phyloP scores from a whole-genome alignment of 192 early-diverging fungal genomes.

The Coemansia sp. region DNA sequence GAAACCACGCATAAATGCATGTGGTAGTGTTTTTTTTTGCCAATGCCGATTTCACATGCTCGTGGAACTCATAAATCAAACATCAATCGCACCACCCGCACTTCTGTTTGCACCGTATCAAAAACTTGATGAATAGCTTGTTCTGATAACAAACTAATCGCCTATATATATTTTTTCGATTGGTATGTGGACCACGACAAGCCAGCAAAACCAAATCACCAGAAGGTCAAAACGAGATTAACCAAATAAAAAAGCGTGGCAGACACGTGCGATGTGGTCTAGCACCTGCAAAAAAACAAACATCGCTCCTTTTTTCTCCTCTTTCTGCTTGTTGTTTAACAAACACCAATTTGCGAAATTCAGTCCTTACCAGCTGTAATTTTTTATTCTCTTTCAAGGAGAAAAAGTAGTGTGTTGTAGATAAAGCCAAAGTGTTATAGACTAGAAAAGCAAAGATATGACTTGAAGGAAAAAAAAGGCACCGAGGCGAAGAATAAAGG shows the following conservation, averaged over 20 bases:
- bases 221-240: not conserved
- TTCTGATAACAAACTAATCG: too few relatives aligned
- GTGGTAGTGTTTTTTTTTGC: too few relatives aligned
- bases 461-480: not conserved
- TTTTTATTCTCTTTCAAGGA: not conserved
- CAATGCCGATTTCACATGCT: not conserved
- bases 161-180: too few relatives aligned
- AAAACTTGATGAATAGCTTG: too few relatives aligned
- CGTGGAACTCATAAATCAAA: not conserved
- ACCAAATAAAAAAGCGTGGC: not conserved
- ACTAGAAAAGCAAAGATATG: not conserved
- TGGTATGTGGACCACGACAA: not conserved
- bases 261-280: not conserved
- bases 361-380: not conserved
- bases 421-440: not conserved
- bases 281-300: not conserved
- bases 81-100: not conserved
- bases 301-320: not conserved
- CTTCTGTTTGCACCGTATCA: too few relatives aligned
- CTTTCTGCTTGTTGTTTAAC: not conserved
- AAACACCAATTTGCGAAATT: not conserved
- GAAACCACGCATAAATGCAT: too few relatives aligned
- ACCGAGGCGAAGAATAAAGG: not conserved
- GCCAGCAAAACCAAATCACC: not conserved
- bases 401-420: not conserved